These are phyloP conservation scores for Solanum habrochaites DNA, from an alignment of 257 asterid genomes.

Conservation along the genomic window DNA sequence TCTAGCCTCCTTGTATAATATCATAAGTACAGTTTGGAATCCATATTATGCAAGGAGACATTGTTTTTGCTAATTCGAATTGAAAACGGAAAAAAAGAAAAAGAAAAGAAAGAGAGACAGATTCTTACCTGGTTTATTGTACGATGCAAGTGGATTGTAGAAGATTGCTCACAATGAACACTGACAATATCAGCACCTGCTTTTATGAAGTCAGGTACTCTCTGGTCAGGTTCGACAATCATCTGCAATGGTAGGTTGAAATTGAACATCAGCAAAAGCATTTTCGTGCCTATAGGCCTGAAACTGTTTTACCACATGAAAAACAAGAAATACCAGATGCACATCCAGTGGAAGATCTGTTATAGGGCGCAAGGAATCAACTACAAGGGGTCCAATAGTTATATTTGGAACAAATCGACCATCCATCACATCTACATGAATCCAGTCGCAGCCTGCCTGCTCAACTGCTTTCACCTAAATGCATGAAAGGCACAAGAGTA, in stretches of 20 bases:
- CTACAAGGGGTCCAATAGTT: constrained; percentile 93
- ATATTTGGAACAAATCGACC: constrained; percentile 97
- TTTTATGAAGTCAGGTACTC: constrained; percentile 93
- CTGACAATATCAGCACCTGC: constrained; percentile 99
- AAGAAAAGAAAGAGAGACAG: not conserved
- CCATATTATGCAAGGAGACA: not conserved
- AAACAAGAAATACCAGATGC: constrained; percentile 62
- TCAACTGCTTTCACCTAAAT: constrained; percentile 93
- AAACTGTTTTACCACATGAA: not conserved
- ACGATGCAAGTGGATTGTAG: constrained; percentile 97
- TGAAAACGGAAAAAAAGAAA: not conserved
- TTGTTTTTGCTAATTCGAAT: not conserved
- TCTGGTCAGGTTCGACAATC: constrained; percentile 99
- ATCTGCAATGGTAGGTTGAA: constrained; percentile 47
- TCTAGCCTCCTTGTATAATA: not conserved
- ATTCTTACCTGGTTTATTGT: constrained; percentile 76
- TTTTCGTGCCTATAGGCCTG: constrained; percentile 3
- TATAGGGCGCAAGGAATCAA: constrained; percentile 86
- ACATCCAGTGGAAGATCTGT: constrained; percentile 98
- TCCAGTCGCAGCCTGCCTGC: constrained; percentile 99
- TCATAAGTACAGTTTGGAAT: not conserved
- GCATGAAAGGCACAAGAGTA: constrained; percentile 1
- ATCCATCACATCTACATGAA: constrained; percentile 99
- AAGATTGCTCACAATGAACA: constrained; percentile 92
- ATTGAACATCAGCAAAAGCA: constrained; percentile 10